Percentiles rank a stretch among this genome's conserved stretches.
Conservation (phyloP, 768 basidiomycete genomes). For the Cantharellus cinnabarinus region DNA sequence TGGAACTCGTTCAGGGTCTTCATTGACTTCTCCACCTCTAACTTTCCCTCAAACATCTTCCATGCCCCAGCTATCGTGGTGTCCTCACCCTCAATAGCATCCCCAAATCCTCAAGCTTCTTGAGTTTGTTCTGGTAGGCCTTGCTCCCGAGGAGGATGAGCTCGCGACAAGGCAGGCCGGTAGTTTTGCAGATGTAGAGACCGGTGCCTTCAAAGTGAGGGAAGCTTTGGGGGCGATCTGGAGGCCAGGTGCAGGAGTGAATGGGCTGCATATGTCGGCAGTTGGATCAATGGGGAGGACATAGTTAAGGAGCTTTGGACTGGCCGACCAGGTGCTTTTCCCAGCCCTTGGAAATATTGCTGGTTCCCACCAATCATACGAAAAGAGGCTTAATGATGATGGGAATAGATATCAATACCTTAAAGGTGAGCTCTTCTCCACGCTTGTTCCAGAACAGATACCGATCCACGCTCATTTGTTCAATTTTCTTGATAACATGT, state of each 20-base stretch:
- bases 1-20: conserved; percentile 9
- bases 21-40: conserved; percentile 12
- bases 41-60: conserved; percentile 10
- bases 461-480: neutral
- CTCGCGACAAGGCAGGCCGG: conserved; percentile 15
- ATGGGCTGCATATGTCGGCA: conserved; percentile 9
- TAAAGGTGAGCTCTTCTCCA: neutral
- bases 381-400: neutral
- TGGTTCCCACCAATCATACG: neutral
- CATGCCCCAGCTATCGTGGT: conserved; percentile 8
- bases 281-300: conserved; percentile 11
- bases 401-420: neutral
- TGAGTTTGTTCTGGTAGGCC: conserved; percentile 13
- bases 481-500: neutral
- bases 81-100: conserved; percentile 10
- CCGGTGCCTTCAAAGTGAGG: conserved; percentile 22
- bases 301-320: conserved; percentile 15
- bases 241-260: conserved; percentile 21
- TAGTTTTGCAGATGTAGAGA: conserved; percentile 17
- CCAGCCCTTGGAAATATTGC: neutral
- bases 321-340: conserved; percentile 9
- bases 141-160: conserved; percentile 17
- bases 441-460: neutral
- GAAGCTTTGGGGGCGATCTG: conserved; percentile 16
- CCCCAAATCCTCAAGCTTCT: conserved; percentile 11